phyloP scores from a whole-genome alignment of 345 rosid species.

The Citrus unshiu region DNA sequence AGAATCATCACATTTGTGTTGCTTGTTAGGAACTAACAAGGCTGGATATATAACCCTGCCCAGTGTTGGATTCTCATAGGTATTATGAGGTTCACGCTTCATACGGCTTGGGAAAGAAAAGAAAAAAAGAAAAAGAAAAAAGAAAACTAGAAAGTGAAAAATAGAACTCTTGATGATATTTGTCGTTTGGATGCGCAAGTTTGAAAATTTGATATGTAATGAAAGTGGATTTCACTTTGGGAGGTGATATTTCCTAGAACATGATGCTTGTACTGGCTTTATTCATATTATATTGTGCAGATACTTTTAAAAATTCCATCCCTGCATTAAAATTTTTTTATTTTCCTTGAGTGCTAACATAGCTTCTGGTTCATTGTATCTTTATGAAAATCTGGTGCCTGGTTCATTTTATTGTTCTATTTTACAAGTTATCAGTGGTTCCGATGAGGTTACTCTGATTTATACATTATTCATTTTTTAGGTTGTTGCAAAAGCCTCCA shows the following conservation, averaged over 20 bases:
- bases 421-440: conserved; percentile 2
- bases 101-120: background rate
- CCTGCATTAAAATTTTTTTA: background rate
- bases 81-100: background rate
- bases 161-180: background rate
- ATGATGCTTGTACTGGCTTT: background rate
- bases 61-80: background rate
- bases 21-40: background rate
- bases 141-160: background rate
- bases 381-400: background rate
- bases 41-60: background rate
- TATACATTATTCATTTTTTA: conserved; percentile 20
- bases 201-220: background rate
- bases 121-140: too few relatives aligned
- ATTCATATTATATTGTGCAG: background rate
- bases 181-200: background rate
- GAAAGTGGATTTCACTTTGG: background rate
- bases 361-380: background rate
- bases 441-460: background rate
- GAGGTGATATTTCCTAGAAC: background rate
- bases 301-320: background rate
- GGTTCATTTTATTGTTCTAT: conserved; percentile 6
- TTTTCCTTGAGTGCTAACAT: background rate
- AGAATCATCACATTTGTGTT: background rate
- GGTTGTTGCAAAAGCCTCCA: conserved; percentile 64